phyloP scores from a whole-genome alignment of 2,329 filamentous ascomycete species.

The Penicillium sp. region DNA sequence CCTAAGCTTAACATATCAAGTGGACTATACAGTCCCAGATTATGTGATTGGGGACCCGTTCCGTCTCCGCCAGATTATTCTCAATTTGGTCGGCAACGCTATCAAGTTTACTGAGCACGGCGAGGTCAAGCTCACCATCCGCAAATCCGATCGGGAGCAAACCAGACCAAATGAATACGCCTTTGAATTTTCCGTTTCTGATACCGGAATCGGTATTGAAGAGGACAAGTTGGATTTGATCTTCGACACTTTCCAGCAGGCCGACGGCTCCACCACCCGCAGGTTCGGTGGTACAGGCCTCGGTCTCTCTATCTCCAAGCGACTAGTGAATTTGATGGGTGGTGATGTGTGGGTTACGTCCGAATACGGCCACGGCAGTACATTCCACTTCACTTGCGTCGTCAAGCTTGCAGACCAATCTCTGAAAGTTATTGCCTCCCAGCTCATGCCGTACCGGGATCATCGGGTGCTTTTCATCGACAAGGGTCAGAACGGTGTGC shows the following conservation, averaged over 20 bases:
- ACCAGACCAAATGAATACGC: constrained; percentile 75
- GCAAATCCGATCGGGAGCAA: constrained; percentile 63
- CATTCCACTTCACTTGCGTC: constrained; percentile 94
- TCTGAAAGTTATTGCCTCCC: constrained; percentile 67
- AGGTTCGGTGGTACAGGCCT: constrained; percentile 95
- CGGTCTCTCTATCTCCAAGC: constrained; percentile 90
- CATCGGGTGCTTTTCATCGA: constrained; percentile 94
- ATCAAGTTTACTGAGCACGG: constrained; percentile 99
- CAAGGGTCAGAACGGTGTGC: constrained; percentile 69
- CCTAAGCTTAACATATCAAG: constrained; percentile 86
- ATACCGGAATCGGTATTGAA: constrained; percentile 95
- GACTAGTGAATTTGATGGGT: constrained; percentile 92
- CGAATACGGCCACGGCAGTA: constrained; percentile 83
- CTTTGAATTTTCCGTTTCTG: constrained; percentile 91
- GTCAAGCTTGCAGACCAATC: constrained; percentile 81
- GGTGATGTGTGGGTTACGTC: constrained; percentile 96
- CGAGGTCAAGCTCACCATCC: constrained; percentile 92
- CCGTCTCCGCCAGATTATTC: constrained; percentile 90
- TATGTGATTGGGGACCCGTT: constrained; percentile 96
- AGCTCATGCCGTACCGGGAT: constrained; percentile 84
- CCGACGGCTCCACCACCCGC: constrained; percentile 91
- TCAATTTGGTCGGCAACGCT: constrained; percentile 95
- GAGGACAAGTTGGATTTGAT: constrained; percentile 94
- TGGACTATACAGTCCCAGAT: constrained; percentile 89
- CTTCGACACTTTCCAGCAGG: constrained; percentile 98